Evolutionary conservation across 352 stramenopile genomes (phyloP).

Genomic region (Vaucheria bursata): DNA sequence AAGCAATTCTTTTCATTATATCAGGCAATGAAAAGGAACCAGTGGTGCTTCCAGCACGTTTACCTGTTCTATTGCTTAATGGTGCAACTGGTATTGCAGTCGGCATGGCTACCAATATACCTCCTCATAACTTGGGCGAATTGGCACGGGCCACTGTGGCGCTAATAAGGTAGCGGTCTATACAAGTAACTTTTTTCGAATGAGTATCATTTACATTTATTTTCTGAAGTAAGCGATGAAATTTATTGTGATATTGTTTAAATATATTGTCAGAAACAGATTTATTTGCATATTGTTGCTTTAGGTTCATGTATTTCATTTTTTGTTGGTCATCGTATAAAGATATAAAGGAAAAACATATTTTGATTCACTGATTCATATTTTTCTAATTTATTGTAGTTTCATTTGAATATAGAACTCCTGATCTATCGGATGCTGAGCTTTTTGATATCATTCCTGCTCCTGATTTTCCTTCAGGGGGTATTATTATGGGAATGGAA

Average conservation of each 20-base stretch:
- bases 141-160: slow-evolving; percentile 56
- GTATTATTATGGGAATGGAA: slow-evolving; percentile 61
- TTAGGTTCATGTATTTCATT: too few relatives aligned
- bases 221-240: too few relatives aligned
- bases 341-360: too few relatives aligned
- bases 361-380: too few relatives aligned
- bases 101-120: slow-evolving; percentile 70
- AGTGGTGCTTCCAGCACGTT: slow-evolving; percentile 56
- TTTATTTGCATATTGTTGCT: too few relatives aligned
- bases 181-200: too few relatives aligned
- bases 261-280: too few relatives aligned
- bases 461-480: slow-evolving; percentile 66
- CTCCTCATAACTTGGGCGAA: slow-evolving; percentile 67
- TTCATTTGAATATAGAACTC: background rate
- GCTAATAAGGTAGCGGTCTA: slow-evolving; percentile 51
- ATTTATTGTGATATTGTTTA: too few relatives aligned
- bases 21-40: slow-evolving; percentile 56
- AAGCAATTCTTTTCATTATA: too few relatives aligned
- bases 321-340: too few relatives aligned
- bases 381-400: background rate
- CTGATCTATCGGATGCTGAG: slow-evolving; percentile 53
- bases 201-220: too few relatives aligned
- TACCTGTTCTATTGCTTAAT: slow-evolving; percentile 67
- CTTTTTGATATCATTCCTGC: slow-evolving; percentile 58
- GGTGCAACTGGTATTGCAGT: slow-evolving; percentile 61